Evolutionary conservation across 352 stramenopile species (phyloP), one percentile per base, ranked within the genome.

Genomic region (Phytophthora cajani): DNA sequence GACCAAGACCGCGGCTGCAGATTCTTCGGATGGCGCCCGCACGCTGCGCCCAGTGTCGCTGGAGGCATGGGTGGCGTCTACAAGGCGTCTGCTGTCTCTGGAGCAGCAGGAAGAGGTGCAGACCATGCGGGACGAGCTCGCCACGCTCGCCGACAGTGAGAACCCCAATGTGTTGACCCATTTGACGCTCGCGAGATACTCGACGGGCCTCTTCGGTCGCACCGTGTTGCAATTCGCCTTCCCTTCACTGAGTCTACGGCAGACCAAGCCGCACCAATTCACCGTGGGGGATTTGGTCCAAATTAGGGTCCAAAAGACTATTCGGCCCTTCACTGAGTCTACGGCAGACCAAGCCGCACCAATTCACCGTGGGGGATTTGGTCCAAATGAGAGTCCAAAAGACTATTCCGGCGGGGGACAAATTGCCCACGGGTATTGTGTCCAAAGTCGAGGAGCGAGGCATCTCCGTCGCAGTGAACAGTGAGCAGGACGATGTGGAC

Each of bases 231-330:
- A 84, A 21, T 78, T 94, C 9, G 74, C 73, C 21, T 75, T 91
- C 19, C 84, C 84, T 16, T 81, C 72, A 4, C 54, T 72, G 19
- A 69, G 68, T 36, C 19, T 89, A 49, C 67, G 79, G 30, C 72
- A 77, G 12, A 53, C 79, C 58, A 95, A 93, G 68, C 76, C 84
- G 5, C 89, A 97, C 67, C 80, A 89, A 25, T 91, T 97, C 58
- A 91, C 85, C 12, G 83, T 93, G 2, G 90, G 91, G 3, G 90
- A 97, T 70, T 67, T 96, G 23, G 90, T 97, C 36, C 85, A 92
- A 67, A 64, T 97, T 16, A 78, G 87, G n/a, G n/a, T 75, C 12
- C 79, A 80, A 52, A 74, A 66, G 42, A 61, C 36, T 52, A 30
- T 61, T n/a, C 17, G n/a, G n/a, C 19, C 84, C 84, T 16, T 81